Base-by-base conservation (phyloP, 306 rosid species). In the Vigna mungo region DNA sequence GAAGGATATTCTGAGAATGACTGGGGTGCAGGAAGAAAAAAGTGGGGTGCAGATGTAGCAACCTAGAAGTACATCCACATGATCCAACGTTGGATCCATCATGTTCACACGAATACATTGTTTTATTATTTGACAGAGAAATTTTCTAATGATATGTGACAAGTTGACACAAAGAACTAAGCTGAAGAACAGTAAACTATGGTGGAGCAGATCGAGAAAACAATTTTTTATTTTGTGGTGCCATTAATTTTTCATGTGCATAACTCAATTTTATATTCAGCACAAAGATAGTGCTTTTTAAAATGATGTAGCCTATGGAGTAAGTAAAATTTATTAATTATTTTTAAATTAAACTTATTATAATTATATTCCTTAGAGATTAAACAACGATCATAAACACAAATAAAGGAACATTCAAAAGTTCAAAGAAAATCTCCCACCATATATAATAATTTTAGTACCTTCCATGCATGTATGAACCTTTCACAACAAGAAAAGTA, bases 401-500 rank as follows among this genome's bases (percentile, higher is more conserved):
- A 32, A 3, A 32, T 32, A 32, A 4, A 32, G 36, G 6, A 36
- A 23, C 8, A 48, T 12, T 14, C 14, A 43, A 68, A 14, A 46
- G 41, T 68, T 13, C 73, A 68, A 23, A 23, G 18, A 67, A 68
- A 68, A 46, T 46, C 5, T 7, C 7, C 37, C 37, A 34, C 6
- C 41, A 36, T 36, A 36, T 36, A 61, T 15, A 61, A 15, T 61
- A 34, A 15, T 61, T 34, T 10, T 6, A 47, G 27, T 63, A 34
- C 23, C 12, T 32, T 61, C 25, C 46, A 62, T 62, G 68, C 21
- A 36, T 62, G 47, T 34, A 17, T 43, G 49, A 54, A 54, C 61
- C 75, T 68, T 77, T 16, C n/a, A 54, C 21, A 9, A 37, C 51
- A 67, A 70, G 77, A 18, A 9, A 81, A 23, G 27, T 25, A 6